Evolutionary conservation across 345 rosid species (phyloP), one percentile per base, ranked within the genome.

Genomic region (Euphorbia pulcherrima): DNA sequence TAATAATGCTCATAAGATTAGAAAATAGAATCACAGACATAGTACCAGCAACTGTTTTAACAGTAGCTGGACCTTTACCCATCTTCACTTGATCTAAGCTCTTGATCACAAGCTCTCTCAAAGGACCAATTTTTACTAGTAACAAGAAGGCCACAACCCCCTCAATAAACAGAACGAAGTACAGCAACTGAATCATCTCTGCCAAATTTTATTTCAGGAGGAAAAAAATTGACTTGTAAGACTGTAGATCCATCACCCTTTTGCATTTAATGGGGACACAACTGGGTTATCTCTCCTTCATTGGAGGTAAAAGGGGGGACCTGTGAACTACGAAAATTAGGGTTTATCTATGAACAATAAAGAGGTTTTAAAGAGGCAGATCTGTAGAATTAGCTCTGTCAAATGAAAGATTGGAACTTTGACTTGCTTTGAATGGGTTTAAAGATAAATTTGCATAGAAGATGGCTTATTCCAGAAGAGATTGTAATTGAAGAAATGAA

Each of bases 11-110:
- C 94, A 85, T 87, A 39, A 93, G 80, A 78, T 87, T 89, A 7
- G 92, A 89, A 1, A 93, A 51, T 12, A 93, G 89, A 58, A 93
- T 89, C 64, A 89, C 90, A 50, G 89, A 89, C 94, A 93, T 84
- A 16, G 98, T 90, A 59, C 92, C 87, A 2, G 96, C 97, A 21
- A 90, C 83, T 13, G 98, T 93, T 80, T 89, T 90, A 60, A 93
- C 83, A n/a, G 96, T 90, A 13, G 98, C 97, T 1, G 98, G 96
- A 68, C 96, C 97, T 74, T 81, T 87, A 60, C 96, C 98, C 83
- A 69, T 79, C 73, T 93, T 93, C 63, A 89, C 26, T 75, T 93
- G 96, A 77, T 93, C 97, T 70, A 93, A 81, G 61, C 96, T 80
- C 86, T 88, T 93, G 29, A 93, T 81, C 40, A 90, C 96, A 41